Conservation (phyloP, 306 rosid species). For the Leucaena leucocephala region DNA sequence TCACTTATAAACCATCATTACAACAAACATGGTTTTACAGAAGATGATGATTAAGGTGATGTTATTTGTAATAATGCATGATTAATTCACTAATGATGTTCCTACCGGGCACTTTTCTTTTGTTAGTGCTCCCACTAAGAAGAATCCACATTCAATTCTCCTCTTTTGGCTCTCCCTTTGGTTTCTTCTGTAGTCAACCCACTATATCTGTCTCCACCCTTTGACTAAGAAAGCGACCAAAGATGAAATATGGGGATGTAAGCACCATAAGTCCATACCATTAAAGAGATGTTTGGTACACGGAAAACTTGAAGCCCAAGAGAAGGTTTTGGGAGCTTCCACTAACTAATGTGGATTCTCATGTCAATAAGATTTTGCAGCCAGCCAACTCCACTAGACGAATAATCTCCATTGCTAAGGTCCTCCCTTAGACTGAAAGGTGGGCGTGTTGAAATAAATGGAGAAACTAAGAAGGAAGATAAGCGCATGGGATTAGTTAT, state of each 20-base stretch:
- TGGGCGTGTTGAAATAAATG: slow-evolving; percentile 21
- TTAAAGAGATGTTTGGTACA: slow-evolving; percentile 58
- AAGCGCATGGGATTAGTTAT: slow-evolving; percentile 33
- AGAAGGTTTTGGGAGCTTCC: not conserved
- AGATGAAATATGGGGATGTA: slow-evolving; percentile 56
- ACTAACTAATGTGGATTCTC: not conserved
- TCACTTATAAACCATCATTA: slow-evolving; percentile 38
- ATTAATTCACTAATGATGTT: slow-evolving; percentile 45
- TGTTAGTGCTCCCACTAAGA: slow-evolving; percentile 64
- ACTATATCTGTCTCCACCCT: slow-evolving; percentile 50
- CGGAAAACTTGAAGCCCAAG: slow-evolving; percentile 46
- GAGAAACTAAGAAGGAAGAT: slow-evolving; percentile 20
- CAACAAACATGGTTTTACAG: slow-evolving; percentile 40
- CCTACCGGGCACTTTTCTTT: slow-evolving; percentile 25
- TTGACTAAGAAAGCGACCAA: slow-evolving; percentile 61
- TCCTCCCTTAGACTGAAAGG: not conserved
- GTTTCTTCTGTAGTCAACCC: slow-evolving; percentile 55
- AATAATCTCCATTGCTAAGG: not conserved
- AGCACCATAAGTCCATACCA: slow-evolving; percentile 32
- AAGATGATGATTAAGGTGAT: slow-evolving; percentile 47
- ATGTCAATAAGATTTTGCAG: not conserved
- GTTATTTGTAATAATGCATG: slow-evolving; percentile 13
- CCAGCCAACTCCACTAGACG: not conserved
- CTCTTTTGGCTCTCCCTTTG: slow-evolving; percentile 38
- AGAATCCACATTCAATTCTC: slow-evolving; percentile 44